Conservation (phyloP, 2,329 filamentous ascomycete genomes). For the Teratosphaeriaceae sp. region DNA sequence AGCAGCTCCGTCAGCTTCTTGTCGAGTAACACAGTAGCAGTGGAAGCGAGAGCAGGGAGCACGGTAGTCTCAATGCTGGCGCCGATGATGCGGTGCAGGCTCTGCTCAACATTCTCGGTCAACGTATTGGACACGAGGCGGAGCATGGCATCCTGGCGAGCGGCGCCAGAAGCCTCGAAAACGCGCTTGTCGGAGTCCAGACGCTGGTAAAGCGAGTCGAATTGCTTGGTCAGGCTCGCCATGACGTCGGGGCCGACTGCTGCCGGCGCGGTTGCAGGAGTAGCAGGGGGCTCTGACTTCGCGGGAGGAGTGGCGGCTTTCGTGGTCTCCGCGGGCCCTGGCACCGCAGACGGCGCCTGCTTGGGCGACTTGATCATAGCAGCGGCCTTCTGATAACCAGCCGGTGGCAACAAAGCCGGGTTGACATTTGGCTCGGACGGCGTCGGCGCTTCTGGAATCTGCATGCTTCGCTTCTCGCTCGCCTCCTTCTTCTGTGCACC, state of each 20-base stretch:
- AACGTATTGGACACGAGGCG: slow-evolving; percentile 62
- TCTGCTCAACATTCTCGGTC: slow-evolving; percentile 66
- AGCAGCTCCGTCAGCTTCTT: slow-evolving; percentile 66
- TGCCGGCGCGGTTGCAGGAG: slow-evolving; percentile 7
- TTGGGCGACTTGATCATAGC: slow-evolving; percentile 19
- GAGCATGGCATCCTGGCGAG: slow-evolving; percentile 64
- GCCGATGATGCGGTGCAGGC: slow-evolving; percentile 68
- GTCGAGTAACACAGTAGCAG: slow-evolving; percentile 61
- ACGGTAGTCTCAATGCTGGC: slow-evolving; percentile 69
- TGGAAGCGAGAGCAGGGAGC: slow-evolving; percentile 64
- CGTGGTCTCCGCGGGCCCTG: background rate
- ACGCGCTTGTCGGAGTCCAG: slow-evolving; percentile 64
- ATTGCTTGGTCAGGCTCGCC: slow-evolving; percentile 35
- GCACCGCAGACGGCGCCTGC: background rate
- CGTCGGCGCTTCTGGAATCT: slow-evolving; percentile 18
- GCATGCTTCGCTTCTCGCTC: slow-evolving; percentile 11
- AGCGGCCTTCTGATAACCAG: slow-evolving; percentile 38
- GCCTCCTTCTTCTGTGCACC: slow-evolving; percentile 7
- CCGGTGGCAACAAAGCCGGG: slow-evolving; percentile 27
- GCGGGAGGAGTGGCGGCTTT: background rate
- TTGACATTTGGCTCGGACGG: slow-evolving; percentile 18
- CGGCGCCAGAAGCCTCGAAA: slow-evolving; percentile 54
- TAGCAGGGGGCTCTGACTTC: slow-evolving; percentile 5
- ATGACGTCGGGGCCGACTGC: too few species aligned
- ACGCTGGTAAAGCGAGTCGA: slow-evolving; percentile 52